phyloP scores from a whole-genome alignment of 1,284 basidiomycete species.

The Melanopsichium pennsylvanicum region DNA sequence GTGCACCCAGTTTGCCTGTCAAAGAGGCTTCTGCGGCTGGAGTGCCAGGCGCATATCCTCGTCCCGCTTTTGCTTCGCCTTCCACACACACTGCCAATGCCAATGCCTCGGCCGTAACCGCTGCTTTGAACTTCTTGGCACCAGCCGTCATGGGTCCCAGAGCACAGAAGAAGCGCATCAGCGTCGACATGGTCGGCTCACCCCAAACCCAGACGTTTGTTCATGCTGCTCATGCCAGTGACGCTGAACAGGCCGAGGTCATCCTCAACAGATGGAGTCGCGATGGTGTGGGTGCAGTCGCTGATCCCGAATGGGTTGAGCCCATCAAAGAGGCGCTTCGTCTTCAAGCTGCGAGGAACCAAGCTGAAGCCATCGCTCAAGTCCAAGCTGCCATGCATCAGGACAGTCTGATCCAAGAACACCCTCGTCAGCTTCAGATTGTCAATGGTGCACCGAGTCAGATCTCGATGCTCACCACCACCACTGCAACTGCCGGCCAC shows the following conservation, averaged over 20 bases:
- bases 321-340: conserved; percentile 86
- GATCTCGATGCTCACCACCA: conserved; percentile 47
- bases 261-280: conserved; percentile 87
- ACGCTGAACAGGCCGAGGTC: conserved; percentile 88
- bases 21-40: conserved; percentile 17
- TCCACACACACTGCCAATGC: conserved; percentile 33
- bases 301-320: conserved; percentile 74
- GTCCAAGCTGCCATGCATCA: conserved; percentile 68
- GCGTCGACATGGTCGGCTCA: conserved; percentile 57
- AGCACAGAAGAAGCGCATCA: conserved; percentile 60
- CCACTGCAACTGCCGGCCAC: conserved; percentile 51
- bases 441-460: conserved; percentile 56
- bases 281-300: conserved; percentile 83
- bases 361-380: conserved; percentile 82
- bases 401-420: conserved; percentile 69
- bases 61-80: conserved; percentile 24
- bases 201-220: conserved; percentile 54
- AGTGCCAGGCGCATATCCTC: conserved; percentile 34
- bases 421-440: conserved; percentile 53
- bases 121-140: conserved; percentile 37
- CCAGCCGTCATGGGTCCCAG: conserved; percentile 39
- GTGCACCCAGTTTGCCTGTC: conserved; percentile 8
- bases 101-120: conserved; percentile 33
- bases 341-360: conserved; percentile 71
- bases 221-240: conserved; percentile 90